phyloP scores from a whole-genome alignment of 371 early-diverging fungal species.

The Scutellospora calospora region DNA sequence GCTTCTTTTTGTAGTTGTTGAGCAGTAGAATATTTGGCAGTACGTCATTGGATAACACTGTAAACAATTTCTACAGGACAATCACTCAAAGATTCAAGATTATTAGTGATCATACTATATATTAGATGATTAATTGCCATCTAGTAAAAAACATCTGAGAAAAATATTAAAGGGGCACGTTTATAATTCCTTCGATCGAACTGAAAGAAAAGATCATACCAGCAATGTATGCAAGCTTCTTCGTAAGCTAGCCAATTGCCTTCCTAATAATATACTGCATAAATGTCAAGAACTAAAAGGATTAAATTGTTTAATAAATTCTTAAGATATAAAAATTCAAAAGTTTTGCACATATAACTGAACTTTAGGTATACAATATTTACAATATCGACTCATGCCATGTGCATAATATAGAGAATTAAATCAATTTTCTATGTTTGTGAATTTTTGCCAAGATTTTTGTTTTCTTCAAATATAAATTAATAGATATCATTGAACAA shows the following conservation, averaged over 20 bases:
- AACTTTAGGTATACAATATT: conserved; percentile 1
- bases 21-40: background rate
- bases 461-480: background rate
- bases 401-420: conserved; percentile 20
- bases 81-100: conserved; percentile 30
- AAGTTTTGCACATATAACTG: background rate
- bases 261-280: background rate
- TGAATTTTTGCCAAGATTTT: background rate
- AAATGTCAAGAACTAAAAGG: conserved; percentile 2
- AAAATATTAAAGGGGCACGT: conserved; percentile 11
- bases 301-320: conserved; percentile 17
- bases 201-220: conserved; percentile 11
- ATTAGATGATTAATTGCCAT: conserved; percentile 18
- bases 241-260: conserved; percentile 12
- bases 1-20: background rate
- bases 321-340: conserved; percentile 30
- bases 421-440: conserved; percentile 7
- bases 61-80: conserved; percentile 13
- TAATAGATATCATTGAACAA: conserved; percentile 17
- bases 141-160: conserved; percentile 12
- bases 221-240: conserved; percentile 11
- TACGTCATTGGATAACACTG: background rate
- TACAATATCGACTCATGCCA: background rate
- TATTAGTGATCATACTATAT: conserved; percentile 16
- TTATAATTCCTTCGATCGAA: conserved; percentile 19